Evolutionary conservation across 805 yeast species (phyloP).

Genomic region (Saccharomycopsis malanga): DNA sequence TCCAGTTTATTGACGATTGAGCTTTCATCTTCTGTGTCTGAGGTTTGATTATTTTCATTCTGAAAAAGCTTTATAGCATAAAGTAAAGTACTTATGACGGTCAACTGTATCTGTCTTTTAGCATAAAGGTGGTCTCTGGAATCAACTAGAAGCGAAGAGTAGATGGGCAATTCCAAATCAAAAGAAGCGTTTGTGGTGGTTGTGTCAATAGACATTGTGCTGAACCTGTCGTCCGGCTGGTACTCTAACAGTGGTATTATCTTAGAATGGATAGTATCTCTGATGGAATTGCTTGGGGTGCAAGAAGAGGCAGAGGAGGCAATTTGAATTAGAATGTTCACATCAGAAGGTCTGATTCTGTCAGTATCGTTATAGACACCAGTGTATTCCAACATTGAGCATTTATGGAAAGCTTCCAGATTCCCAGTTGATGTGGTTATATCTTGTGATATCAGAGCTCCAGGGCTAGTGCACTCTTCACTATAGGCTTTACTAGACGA

Average conservation of each 20-base stretch:
- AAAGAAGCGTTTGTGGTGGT: not conserved
- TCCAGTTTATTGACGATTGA: not conserved
- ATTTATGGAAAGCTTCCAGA: not conserved
- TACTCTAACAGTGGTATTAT: not conserved
- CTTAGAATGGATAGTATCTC: not conserved
- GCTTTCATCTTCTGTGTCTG: not conserved
- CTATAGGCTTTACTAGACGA: no score
- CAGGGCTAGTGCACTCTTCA: not conserved
- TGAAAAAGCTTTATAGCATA: conserved; percentile 6
- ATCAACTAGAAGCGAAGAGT: conserved; percentile 9
- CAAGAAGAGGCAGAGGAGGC: not conserved
- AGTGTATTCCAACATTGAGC: not conserved
- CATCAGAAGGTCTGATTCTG: not conserved
- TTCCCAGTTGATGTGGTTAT: not conserved
- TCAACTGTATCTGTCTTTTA: conserved; percentile 18
- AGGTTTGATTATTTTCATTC: not conserved
- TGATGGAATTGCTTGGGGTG: conserved; percentile 2
- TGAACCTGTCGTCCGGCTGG: not conserved
- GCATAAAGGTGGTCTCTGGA: conserved; percentile 18
- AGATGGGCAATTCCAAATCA: conserved; percentile 19
- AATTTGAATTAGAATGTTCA: conserved; percentile 2
- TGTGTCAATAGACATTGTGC: not conserved
- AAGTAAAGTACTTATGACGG: conserved; percentile 10
- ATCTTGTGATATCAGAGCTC: not conserved
- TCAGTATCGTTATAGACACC: not conserved